Conservation (phyloP, 331 rosid genomes). For the Malus hybrid region DNA sequence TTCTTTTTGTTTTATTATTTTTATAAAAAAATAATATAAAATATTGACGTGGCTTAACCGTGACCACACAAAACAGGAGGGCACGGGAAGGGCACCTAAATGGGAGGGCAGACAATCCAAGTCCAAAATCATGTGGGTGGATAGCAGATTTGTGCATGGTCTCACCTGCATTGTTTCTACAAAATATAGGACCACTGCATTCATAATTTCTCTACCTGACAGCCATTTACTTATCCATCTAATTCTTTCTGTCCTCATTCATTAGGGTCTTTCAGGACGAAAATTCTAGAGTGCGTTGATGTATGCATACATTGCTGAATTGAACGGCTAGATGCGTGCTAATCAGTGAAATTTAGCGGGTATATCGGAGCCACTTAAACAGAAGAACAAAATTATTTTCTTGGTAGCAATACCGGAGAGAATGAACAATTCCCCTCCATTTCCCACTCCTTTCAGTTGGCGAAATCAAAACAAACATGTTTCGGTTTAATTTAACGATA, state of each 20-base stretch:
- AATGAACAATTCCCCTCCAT: conserved; percentile 73
- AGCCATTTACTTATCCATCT: background rate
- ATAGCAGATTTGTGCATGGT: background rate
- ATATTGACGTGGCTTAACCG: too few relatives aligned
- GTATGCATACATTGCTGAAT: too few relatives aligned
- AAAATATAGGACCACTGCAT: background rate
- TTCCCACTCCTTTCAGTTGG: background rate
- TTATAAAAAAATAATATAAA: too few relatives aligned
- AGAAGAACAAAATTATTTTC: background rate
- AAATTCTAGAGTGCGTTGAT: too few relatives aligned
- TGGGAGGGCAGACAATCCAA: too few relatives aligned
- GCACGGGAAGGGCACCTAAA: too few relatives aligned
- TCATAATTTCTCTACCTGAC: background rate
- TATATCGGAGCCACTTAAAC: too few relatives aligned
- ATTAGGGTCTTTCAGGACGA: background rate
- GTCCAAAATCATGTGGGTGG: background rate
- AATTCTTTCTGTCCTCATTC: background rate
- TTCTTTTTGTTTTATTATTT: too few relatives aligned
- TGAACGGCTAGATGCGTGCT: too few relatives aligned
- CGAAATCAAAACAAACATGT: conserved; percentile 3
- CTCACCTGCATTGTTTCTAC: background rate
- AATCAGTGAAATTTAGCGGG: too few relatives aligned
- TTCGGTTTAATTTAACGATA: conserved; percentile 13
- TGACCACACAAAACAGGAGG: too few relatives aligned
- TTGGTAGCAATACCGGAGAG: conserved; percentile 34